These are phyloP conservation scores for Rhizomucor miehei DNA, from an alignment of 371 early-diverging fungal species.

Conservation along the genomic window DNA sequence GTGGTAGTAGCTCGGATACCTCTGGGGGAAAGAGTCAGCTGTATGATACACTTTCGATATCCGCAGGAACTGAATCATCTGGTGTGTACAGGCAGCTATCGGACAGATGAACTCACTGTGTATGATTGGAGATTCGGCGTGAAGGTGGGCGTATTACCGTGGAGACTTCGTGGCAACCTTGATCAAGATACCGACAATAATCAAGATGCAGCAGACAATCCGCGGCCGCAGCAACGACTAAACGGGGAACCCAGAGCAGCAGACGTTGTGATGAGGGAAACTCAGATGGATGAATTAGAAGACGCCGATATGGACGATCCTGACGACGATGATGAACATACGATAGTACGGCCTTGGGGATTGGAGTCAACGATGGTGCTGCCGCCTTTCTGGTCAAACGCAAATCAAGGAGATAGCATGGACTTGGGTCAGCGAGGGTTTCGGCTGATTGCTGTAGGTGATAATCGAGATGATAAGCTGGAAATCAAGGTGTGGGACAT, in stretches of 20 bases:
- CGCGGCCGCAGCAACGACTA: neutral
- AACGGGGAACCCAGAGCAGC: neutral
- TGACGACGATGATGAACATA: conserved; percentile 15
- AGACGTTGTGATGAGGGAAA: neutral
- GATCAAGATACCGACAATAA: neutral
- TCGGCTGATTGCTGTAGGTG: conserved; percentile 33
- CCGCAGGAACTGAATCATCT: conserved; percentile 34
- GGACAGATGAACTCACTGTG: conserved; percentile 24
- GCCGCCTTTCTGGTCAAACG: conserved; percentile 27
- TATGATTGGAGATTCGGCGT: conserved; percentile 45
- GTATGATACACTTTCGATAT: conserved; percentile 41
- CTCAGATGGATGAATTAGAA: conserved; percentile 6
- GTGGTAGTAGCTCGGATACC: conserved; percentile 17
- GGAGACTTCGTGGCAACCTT: conserved; percentile 11
- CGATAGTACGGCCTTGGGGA: conserved; percentile 39
- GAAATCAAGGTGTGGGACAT: conserved; percentile 50
- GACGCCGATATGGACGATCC: conserved; percentile 11
- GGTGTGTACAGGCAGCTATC: conserved; percentile 31
- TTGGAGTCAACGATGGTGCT: conserved; percentile 40
- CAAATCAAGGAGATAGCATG: neutral
- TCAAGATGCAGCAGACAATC: neutral
- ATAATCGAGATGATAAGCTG: conserved; percentile 26
- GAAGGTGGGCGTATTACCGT: conserved; percentile 36
- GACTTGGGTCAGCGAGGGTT: conserved; percentile 25
- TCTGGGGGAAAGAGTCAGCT: conserved; percentile 31